These are phyloP conservation scores for Lindgomyces ingoldianus DNA, from an alignment of 495 filamentous ascomycete species.

Conservation along the genomic window DNA sequence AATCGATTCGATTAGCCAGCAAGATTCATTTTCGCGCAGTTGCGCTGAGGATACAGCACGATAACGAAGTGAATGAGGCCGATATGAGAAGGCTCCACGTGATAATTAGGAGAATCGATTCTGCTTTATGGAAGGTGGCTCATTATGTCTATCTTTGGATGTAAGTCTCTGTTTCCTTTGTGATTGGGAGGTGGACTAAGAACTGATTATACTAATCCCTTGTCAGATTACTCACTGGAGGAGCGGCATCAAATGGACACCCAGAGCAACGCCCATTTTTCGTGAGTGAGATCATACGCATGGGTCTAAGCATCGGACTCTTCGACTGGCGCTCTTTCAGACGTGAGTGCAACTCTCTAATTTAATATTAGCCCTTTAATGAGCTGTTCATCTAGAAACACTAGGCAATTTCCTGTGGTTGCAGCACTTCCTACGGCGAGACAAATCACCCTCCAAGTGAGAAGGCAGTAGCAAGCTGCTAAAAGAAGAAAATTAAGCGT, in stretches of 20 bases:
- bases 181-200: too few relatives aligned
- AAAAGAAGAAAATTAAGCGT: too few relatives aligned
- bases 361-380: neutral
- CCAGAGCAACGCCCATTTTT: conserved; percentile 15
- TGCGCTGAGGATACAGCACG: conserved; percentile 15
- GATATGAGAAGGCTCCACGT: conserved; percentile 9
- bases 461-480: too few relatives aligned
- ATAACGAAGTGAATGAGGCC: conserved; percentile 8
- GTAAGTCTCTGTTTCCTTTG: neutral
- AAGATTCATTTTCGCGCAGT: conserved; percentile 24
- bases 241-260: conserved; percentile 13
- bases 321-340: conserved; percentile 22
- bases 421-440: conserved; percentile 22
- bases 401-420: conserved; percentile 27
- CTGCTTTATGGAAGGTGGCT: conserved; percentile 17
- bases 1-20: conserved; percentile 6
- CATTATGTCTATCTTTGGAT: conserved; percentile 28
- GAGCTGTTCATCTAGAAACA: neutral
- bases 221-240: conserved; percentile 23
- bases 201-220: neutral
- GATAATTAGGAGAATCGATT: conserved; percentile 13
- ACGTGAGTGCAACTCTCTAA: neutral
- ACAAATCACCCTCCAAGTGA: too few relatives aligned
- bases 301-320: conserved; percentile 22
- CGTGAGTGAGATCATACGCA: conserved; percentile 25